Evolutionary conservation across 2,329 filamentous ascomycete species (phyloP).

Genomic region (Talaromyces sp.): DNA sequence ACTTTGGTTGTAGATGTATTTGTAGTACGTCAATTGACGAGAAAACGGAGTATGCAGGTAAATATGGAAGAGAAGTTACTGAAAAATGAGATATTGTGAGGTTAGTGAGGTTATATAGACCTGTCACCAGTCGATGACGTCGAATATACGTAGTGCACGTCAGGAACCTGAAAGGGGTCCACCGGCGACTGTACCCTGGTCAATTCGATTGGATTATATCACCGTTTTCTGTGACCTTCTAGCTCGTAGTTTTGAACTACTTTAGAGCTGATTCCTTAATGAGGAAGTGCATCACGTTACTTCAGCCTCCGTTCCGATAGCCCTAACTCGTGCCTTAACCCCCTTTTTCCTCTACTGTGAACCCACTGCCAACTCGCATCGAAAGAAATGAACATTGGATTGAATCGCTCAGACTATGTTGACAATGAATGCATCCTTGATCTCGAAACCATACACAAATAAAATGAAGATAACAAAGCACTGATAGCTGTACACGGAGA

Average conservation of each 20-base stretch:
- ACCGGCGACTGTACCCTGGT: background rate
- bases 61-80: too few relatives aligned
- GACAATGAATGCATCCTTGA: slow-evolving; percentile 13
- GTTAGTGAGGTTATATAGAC: slow-evolving; percentile 1
- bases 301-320: background rate
- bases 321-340: background rate
- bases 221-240: background rate
- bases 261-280: background rate
- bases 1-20: background rate
- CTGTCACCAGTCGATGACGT: slow-evolving; percentile 13
- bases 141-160: slow-evolving; percentile 12
- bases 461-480: slow-evolving; percentile 6
- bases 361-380: background rate
- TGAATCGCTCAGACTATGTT: slow-evolving; percentile 9
- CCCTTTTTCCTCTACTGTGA: too few relatives aligned
- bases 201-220: background rate
- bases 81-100: background rate
- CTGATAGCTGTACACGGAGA: slow-evolving; percentile 13
- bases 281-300: background rate
- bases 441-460: slow-evolving; percentile 8
- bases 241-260: background rate
- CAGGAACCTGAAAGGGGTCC: background rate
- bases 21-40: background rate
- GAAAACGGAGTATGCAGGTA: too few relatives aligned
- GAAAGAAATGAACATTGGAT: background rate